These are phyloP conservation scores for Inosperma sp. DNA, from an alignment of 768 basidiomycete genomes.

Conservation along the genomic window DNA sequence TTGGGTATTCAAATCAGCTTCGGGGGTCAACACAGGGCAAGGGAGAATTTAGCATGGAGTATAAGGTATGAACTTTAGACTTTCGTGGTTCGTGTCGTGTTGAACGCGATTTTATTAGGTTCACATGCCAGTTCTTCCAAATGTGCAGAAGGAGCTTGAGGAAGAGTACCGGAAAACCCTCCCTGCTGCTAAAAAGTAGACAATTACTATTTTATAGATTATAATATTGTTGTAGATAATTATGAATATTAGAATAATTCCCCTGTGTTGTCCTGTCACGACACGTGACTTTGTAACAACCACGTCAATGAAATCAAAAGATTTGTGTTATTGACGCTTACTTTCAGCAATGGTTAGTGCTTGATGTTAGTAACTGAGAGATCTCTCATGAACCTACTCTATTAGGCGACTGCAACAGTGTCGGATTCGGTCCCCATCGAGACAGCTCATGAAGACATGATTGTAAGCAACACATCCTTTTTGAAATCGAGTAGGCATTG, in stretches of 20 bases:
- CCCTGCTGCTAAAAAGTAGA: slow-evolving; percentile 66
- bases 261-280: too few relatives aligned
- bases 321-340: too few relatives aligned
- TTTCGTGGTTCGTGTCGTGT: slow-evolving; percentile 1
- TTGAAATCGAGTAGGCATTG: not conserved
- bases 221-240: slow-evolving; percentile 3
- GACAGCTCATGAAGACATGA: slow-evolving; percentile 98
- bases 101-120: slow-evolving; percentile 36
- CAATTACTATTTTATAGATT: slow-evolving; percentile 3
- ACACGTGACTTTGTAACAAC: too few relatives aligned
- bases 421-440: slow-evolving; percentile 82
- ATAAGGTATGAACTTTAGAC: slow-evolving; percentile 59
- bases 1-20: slow-evolving; percentile 90
- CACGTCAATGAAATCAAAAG: too few relatives aligned
- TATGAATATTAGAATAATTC: not conserved
- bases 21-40: slow-evolving; percentile 96
- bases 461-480: slow-evolving; percentile 50
- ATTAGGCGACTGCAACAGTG: slow-evolving; percentile 46
- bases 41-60: slow-evolving; percentile 81
- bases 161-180: slow-evolving; percentile 81
- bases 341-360: slow-evolving; percentile 18
- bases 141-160: slow-evolving; percentile 83
- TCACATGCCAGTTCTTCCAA: slow-evolving; percentile 80
- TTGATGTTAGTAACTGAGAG: too few relatives aligned
- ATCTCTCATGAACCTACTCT: not conserved